Evolutionary conservation across 2,329 filamentous ascomycete genomes (phyloP).

Genomic region (Colletotrichum trifolii): DNA sequence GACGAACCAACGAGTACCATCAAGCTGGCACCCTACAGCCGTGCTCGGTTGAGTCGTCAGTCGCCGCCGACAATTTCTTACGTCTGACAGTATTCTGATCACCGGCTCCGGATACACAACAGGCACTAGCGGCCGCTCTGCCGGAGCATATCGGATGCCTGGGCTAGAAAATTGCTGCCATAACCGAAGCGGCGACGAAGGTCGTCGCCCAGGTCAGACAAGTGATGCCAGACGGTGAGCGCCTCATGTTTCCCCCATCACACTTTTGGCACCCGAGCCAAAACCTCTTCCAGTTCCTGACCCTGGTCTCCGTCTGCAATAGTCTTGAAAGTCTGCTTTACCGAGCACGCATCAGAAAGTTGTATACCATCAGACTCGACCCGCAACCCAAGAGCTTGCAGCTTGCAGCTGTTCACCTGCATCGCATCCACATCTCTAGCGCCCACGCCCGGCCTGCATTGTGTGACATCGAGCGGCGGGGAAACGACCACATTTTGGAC

Average conservation of each 20-base stretch:
- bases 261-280: conserved; percentile 27
- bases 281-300: conserved; percentile 40
- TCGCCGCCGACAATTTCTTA: neutral
- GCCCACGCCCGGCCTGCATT: conserved; percentile 41
- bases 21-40: conserved; percentile 10
- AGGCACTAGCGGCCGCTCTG: neutral
- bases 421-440: conserved; percentile 41
- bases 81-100: conserved; percentile 4
- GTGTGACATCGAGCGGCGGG: conserved; percentile 52
- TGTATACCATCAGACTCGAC: neutral
- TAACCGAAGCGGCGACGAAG: neutral
- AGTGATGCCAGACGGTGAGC: neutral
- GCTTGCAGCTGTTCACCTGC: conserved; percentile 33
- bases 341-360: conserved; percentile 22
- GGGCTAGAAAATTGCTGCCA: neutral
- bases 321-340: conserved; percentile 9
- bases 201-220: neutral
- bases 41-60: conserved; percentile 5
- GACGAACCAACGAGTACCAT: neutral
- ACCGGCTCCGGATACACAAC: conserved; percentile 22
- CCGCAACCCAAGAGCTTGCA: conserved; percentile 27
- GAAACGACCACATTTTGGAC: conserved; percentile 47
- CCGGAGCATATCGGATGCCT: conserved; percentile 8
- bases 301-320: conserved; percentile 26
- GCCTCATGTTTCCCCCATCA: conserved; percentile 22